phyloP scores from a whole-genome alignment of 345 rosid species.

The Noccaea bulbosa region DNA sequence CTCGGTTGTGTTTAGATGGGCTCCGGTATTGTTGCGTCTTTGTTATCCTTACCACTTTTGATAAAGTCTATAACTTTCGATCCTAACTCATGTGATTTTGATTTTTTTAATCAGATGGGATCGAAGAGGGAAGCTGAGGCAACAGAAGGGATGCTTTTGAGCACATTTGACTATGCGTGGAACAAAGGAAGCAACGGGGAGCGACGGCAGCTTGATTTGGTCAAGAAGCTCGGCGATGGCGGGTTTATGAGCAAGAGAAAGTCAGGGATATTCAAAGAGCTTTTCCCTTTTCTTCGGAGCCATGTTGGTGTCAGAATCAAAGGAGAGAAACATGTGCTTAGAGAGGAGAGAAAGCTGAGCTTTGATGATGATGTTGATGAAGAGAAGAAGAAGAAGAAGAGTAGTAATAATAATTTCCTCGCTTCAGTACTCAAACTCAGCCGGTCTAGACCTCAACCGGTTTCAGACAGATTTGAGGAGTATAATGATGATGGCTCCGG shows the following conservation, averaged over 20 bases:
- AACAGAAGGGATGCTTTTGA: conserved; percentile 62
- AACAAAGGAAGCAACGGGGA: conserved; percentile 76
- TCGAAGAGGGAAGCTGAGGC: conserved; percentile 63
- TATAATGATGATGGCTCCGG: conserved; percentile 7
- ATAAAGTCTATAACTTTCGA: not conserved
- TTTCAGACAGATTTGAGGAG: conserved; percentile 40
- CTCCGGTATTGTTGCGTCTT: conserved; percentile 50
- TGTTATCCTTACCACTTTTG: not conserved
- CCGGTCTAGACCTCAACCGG: conserved; percentile 59
- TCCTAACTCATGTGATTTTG: not conserved
- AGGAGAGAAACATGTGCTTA: conserved; percentile 46
- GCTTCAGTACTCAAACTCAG: conserved; percentile 53
- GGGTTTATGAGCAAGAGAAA: conserved; percentile 44
- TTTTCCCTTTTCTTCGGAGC: conserved; percentile 48
- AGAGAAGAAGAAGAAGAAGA: conserved; percentile 39
- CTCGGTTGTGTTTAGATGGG: conserved; percentile 75
- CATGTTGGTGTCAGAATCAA: conserved; percentile 67
- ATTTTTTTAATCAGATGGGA: conserved; percentile 53
- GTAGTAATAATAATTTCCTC: conserved; percentile 36
- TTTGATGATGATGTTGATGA: conserved; percentile 36
- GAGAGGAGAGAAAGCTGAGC: conserved; percentile 36
- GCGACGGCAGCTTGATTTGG: conserved; percentile 65
- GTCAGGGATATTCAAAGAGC: conserved; percentile 43
- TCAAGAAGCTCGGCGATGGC: conserved; percentile 53
- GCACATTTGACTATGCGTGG: conserved; percentile 89